Percentiles rank a stretch among this genome's conserved stretches.
phyloP scores from a whole-genome alignment of 257 asterid species.

The Jacaranda copaia region DNA sequence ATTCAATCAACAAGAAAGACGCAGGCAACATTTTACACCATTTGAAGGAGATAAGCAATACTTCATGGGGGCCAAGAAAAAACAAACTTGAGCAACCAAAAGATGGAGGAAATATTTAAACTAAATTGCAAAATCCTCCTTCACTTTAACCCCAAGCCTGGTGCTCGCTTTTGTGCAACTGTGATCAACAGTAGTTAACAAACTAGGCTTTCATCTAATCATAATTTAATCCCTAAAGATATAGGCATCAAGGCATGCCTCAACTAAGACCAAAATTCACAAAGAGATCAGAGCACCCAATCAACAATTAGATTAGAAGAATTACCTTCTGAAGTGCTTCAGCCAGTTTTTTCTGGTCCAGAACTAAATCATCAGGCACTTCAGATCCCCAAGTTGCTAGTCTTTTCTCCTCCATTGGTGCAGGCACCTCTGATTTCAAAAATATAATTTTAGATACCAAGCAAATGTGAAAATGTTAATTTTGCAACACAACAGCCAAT shows the following conservation, averaged over 20 bases:
- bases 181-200: neutral
- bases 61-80: too few species aligned
- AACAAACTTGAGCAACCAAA: too few species aligned
- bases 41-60: too few species aligned
- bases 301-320: neutral
- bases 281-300: neutral
- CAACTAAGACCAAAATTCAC: neutral
- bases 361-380: slow-evolving; percentile 81
- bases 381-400: slow-evolving; percentile 92
- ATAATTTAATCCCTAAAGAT: too few species aligned
- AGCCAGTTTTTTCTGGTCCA: slow-evolving; percentile 69
- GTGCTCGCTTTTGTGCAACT: neutral
- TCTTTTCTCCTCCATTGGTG: slow-evolving; percentile 66
- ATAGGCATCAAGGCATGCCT: too few species aligned
- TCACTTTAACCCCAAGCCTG: too few species aligned
- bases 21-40: neutral
- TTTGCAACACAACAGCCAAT: neutral
- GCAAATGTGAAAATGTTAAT: neutral
- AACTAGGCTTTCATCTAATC: neutral
- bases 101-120: too few species aligned
- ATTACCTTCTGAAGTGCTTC: slow-evolving; percentile 84
- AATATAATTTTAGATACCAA: slow-evolving; percentile 27
- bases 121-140: too few species aligned
- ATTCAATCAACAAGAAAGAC: neutral
- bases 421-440: slow-evolving; percentile 53